These are phyloP conservation scores for Gossypium gossypioides DNA, from an alignment of 441 rosid species.

Conservation along the genomic window DNA sequence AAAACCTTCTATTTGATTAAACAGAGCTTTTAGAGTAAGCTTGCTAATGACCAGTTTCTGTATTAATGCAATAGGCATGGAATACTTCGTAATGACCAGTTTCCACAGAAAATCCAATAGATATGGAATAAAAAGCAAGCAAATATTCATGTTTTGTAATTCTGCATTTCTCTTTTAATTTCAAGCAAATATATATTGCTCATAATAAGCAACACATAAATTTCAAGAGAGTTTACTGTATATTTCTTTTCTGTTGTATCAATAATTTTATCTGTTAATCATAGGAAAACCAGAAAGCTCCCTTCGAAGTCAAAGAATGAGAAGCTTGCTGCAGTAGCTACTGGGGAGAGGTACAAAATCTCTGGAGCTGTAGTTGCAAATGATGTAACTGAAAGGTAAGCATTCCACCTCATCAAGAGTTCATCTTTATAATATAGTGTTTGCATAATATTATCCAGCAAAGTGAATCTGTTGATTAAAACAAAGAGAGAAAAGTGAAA, in stretches of 20 bases:
- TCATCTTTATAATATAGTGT: background rate
- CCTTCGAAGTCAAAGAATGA: constrained; percentile 18
- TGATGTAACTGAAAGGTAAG: constrained; percentile 36
- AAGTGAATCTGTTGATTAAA: background rate
- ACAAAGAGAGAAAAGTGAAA: background rate
- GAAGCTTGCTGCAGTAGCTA: constrained; percentile 16
- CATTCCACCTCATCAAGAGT: background rate
- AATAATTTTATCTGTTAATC: constrained; percentile 5
- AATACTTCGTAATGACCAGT: background rate
- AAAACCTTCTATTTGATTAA: background rate
- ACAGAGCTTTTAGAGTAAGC: background rate
- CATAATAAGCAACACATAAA: constrained; percentile 4
- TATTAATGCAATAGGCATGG: background rate
- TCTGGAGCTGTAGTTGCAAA: constrained; percentile 14
- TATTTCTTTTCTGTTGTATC: constrained; percentile 1
- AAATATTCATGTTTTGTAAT: background rate
- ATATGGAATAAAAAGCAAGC: background rate
- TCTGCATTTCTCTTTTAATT: background rate
- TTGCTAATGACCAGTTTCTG: background rate
- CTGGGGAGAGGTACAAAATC: constrained; percentile 13
- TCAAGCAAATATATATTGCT: background rate
- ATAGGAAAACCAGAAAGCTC: constrained; percentile 34
- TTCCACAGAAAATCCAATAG: background rate
- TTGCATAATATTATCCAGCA: background rate
- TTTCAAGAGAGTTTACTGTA: background rate